Percentiles rank a stretch among this genome's conserved stretches.
Evolutionary conservation across 495 filamentous ascomycete species (phyloP).

Genomic region (Penicillium roqueforti): DNA sequence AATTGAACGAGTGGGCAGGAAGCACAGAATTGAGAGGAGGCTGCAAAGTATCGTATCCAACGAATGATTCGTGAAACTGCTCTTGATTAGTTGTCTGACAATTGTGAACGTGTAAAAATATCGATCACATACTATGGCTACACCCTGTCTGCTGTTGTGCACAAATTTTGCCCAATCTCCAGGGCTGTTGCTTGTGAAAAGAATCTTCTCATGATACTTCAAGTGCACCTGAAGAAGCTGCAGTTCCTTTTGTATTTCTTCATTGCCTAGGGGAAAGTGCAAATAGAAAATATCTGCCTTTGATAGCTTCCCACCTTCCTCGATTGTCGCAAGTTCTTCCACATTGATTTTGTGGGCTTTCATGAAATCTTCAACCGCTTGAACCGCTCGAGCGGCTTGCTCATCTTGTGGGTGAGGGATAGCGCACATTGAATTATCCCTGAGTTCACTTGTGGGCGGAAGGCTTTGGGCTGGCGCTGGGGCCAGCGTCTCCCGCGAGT

Average conservation of each 20-base stretch:
- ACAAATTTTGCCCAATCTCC: slow-evolving; percentile 41
- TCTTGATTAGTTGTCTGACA: slow-evolving; percentile 8
- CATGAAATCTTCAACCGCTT: slow-evolving; percentile 10
- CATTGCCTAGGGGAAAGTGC: slow-evolving; percentile 28
- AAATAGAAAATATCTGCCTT: slow-evolving; percentile 37
- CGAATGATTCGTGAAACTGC: slow-evolving; percentile 42
- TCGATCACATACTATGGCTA: slow-evolving; percentile 37
- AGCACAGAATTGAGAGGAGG: slow-evolving; percentile 24
- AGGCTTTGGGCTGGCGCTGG: not conserved
- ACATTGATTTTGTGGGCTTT: slow-evolving; percentile 16
- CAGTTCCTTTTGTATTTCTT: slow-evolving; percentile 19
- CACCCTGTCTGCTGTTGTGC: slow-evolving; percentile 28
- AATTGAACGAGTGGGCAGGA: slow-evolving; percentile 22
- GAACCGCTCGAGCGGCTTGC: not conserved
- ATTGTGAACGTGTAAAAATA: not conserved
- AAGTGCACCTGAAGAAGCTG: slow-evolving; percentile 29
- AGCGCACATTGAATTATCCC: not conserved
- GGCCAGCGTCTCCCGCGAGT: not conserved
- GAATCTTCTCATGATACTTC: slow-evolving; percentile 19
- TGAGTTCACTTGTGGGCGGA: not conserved
- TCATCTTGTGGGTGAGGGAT: not conserved
- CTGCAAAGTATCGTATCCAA: slow-evolving; percentile 22
- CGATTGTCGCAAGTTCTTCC: slow-evolving; percentile 16
- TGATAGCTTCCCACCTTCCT: slow-evolving; percentile 4
- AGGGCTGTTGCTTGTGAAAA: slow-evolving; percentile 28